Percentiles rank a stretch among this genome's conserved stretches.
phyloP scores from a whole-genome alignment of 2,329 filamentous ascomycete genomes.

The Fusarium concolor region DNA sequence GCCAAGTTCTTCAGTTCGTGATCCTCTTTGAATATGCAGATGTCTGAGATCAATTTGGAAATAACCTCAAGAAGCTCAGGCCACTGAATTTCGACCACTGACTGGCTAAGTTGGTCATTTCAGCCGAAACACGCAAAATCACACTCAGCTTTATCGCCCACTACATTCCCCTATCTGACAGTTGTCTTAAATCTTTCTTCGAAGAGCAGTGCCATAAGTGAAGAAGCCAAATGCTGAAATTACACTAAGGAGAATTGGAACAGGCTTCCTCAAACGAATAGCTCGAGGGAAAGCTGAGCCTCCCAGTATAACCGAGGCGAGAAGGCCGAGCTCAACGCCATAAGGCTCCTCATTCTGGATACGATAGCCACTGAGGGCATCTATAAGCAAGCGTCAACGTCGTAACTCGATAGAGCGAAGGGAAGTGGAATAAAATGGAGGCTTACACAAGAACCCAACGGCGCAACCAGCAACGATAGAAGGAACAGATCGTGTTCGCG shows the following conservation, averaged over 20 bases:
- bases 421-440: neutral
- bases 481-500: slow-evolving; percentile 85
- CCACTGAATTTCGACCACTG: neutral
- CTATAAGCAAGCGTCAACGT: slow-evolving; percentile 48
- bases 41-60: neutral
- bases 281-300: slow-evolving; percentile 89
- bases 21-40: neutral
- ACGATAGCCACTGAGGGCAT: slow-evolving; percentile 84
- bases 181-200: slow-evolving; percentile 49
- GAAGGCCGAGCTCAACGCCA: slow-evolving; percentile 87
- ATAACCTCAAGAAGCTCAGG: neutral
- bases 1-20: too few relatives aligned
- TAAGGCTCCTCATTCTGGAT: slow-evolving; percentile 81
- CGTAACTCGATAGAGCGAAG: neutral
- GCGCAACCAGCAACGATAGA: slow-evolving; percentile 86
- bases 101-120: neutral
- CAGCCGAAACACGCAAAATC: neutral
- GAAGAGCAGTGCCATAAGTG: slow-evolving; percentile 80
- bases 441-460: slow-evolving; percentile 75
- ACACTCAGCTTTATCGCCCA: neutral
- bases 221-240: slow-evolving; percentile 82
- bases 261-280: slow-evolving; percentile 83
- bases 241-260: slow-evolving; percentile 82
- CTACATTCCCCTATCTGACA: neutral
- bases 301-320: slow-evolving; percentile 86